Evolutionary conservation across 306 rosid species (phyloP).

Genomic region (Pyrus communis): DNA sequence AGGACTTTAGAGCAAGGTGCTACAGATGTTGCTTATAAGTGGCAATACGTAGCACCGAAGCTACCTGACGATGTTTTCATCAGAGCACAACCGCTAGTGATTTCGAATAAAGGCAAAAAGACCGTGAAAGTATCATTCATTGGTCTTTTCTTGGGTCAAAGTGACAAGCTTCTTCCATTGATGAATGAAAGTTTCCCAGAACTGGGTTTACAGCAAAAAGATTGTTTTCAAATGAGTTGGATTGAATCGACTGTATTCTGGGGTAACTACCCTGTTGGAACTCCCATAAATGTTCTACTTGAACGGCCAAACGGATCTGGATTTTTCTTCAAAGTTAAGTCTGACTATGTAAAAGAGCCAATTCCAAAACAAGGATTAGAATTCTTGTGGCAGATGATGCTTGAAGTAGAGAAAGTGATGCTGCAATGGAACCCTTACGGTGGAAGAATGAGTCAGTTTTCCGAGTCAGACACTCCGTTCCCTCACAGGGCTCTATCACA

Average conservation of each 20-base stretch:
- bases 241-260: neutral
- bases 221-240: slow-evolving; percentile 13
- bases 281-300: neutral
- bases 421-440: slow-evolving; percentile 6
- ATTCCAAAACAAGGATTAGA: slow-evolving; percentile 3
- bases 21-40: neutral
- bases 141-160: neutral
- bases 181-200: neutral
- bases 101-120: neutral
- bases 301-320: neutral
- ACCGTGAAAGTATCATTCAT: neutral
- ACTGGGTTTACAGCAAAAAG: neutral
- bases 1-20: slow-evolving; percentile 4
- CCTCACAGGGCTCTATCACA: slow-evolving; percentile 48
- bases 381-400: neutral
- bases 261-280: neutral
- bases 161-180: neutral
- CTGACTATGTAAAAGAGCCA: slow-evolving; percentile 10
- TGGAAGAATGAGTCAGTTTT: slow-evolving; percentile 35
- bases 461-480: slow-evolving; percentile 24
- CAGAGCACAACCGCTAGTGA: neutral
- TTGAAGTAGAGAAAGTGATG: neutral
- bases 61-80: slow-evolving; percentile 14
- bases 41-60: slow-evolving; percentile 15
- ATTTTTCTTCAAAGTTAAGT: neutral